Evolutionary conservation across 1,284 basidiomycete genomes (phyloP), one percentile per base, ranked within the genome.

Genomic region (Golubevia sp.): DNA sequence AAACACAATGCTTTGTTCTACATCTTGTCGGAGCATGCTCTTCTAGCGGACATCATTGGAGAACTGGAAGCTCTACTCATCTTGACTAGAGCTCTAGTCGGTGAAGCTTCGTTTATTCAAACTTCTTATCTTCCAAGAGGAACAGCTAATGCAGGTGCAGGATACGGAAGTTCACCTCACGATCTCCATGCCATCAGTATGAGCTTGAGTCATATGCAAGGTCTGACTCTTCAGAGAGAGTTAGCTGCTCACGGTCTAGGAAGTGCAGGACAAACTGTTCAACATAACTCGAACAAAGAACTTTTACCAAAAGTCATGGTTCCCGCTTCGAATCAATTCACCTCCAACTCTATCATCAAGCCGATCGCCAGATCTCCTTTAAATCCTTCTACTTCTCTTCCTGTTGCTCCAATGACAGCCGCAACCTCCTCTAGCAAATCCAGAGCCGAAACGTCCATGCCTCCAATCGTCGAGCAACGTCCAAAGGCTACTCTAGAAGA

Each of bases 1-100:
- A 18, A 20, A 5, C 27, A 57, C 18, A 30, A 20, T 48, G 71
- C 71, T 21, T 55, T 67, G 51, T 70, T 82, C 21, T 82, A 72
- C 59, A 55, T 77, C 34, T 67, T 82, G 27, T 71, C 77, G 2
- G 79, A 82, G 53, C 79, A 82, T 27, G 63, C 68, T 2, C 50
- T 78, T n/a, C 58, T 82, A 1, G 63, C 67, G 5, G 69, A 76
- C 52, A 67, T 80, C 11, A 67, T 74, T 11, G 56, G 38, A 0
- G 69, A 68, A 26, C 49, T 78, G 11, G 77, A 82, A 49, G 55
- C 34, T 2, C 54, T 82, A 15, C 49, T 78, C 11, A 64, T 68
- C 25, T 59, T 73, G 55, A 73, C 69, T n/a, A 67, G 75, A 18
- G 52, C 53, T 24, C 67, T 82, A 60, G 67, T 78, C 6, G 79